A percentile compares a stretch with the other conserved stretches of the same genome.
Evolutionary conservation across 208 protist species (phyloP).

Genomic region (Trypanosoma brucei): DNA sequence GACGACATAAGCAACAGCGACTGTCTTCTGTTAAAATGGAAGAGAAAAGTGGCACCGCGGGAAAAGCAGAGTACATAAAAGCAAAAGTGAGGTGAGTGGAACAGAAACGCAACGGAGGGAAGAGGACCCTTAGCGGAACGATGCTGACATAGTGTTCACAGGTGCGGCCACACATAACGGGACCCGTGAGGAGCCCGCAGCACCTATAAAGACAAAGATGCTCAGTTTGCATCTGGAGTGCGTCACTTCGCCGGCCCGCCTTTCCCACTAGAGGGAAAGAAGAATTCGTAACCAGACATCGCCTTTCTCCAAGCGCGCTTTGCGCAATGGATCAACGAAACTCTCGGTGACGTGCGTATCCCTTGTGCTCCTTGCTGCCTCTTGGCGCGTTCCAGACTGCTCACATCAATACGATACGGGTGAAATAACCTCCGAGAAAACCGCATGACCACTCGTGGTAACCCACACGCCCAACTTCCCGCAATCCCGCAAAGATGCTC

Average conservation of each 20-base stretch:
- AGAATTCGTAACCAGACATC: constrained; percentile 19
- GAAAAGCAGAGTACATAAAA: no score
- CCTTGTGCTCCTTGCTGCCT: neutral
- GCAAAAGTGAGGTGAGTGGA: no score
- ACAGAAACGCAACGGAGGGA: no score
- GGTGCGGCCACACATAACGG: neutral
- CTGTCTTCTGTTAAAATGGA: no score
- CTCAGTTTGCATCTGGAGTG: neutral
- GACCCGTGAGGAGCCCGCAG: no score
- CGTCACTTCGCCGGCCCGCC: constrained; percentile 13
- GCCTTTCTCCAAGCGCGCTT: constrained; percentile 13
- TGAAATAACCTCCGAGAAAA: constrained; percentile 18
- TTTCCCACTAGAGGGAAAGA: constrained; percentile 17
- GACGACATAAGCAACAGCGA: constrained; percentile 1
- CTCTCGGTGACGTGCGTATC: constrained; percentile 5
- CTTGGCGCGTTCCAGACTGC: constrained; percentile 11
- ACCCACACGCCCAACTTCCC: no score
- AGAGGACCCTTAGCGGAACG: no score
- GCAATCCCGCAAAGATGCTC: no score
- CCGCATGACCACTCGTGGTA: constrained; percentile 9
- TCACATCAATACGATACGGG: constrained; percentile 51
- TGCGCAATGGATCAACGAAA: neutral
- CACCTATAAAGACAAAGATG: neutral
- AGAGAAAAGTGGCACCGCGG: no score
- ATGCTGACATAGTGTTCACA: neutral